A percentile compares a stretch with the other conserved stretches of the same genome.
phyloP scores from a whole-genome alignment of 306 rosid species.

The Inga leiocalycina region DNA sequence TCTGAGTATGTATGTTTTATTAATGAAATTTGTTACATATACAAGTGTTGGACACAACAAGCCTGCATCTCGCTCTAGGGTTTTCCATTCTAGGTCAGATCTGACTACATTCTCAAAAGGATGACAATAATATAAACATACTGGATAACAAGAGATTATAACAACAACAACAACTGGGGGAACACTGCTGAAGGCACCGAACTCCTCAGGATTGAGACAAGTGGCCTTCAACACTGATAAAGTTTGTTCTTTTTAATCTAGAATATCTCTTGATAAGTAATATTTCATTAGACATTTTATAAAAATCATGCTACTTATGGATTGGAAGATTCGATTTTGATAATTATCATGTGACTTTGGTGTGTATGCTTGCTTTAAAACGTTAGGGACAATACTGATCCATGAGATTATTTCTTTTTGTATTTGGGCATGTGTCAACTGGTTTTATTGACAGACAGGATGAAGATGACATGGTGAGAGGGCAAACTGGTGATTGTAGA shows the following conservation, averaged over 20 bases:
- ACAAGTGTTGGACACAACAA: neutral
- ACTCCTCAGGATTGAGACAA: neutral
- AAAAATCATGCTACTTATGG: neutral
- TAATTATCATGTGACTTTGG: neutral
- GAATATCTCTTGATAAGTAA: neutral
- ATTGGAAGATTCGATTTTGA: slow-evolving; percentile 19
- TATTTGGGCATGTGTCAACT: slow-evolving; percentile 41
- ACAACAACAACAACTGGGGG: neutral
- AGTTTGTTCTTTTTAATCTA: neutral
- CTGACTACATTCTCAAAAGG: neutral
- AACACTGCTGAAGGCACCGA: neutral
- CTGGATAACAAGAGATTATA: neutral
- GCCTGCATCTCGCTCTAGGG: neutral
- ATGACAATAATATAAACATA: neutral
- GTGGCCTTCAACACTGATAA: neutral
- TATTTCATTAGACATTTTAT: neutral
- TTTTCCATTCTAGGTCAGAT: neutral
- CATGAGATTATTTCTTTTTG: slow-evolving; percentile 35
- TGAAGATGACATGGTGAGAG: slow-evolving; percentile 42
- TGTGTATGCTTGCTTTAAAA: slow-evolving; percentile 6
- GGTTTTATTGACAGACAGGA: slow-evolving; percentile 58
- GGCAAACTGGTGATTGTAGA: slow-evolving; percentile 43
- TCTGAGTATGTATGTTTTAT: neutral
- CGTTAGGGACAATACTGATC: neutral
- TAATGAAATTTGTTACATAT: neutral